A percentile compares a stretch with the other conserved stretches of the same genome.
Conservation (phyloP, 148 eudicot genomes). For the Nepenthes gracilis region DNA sequence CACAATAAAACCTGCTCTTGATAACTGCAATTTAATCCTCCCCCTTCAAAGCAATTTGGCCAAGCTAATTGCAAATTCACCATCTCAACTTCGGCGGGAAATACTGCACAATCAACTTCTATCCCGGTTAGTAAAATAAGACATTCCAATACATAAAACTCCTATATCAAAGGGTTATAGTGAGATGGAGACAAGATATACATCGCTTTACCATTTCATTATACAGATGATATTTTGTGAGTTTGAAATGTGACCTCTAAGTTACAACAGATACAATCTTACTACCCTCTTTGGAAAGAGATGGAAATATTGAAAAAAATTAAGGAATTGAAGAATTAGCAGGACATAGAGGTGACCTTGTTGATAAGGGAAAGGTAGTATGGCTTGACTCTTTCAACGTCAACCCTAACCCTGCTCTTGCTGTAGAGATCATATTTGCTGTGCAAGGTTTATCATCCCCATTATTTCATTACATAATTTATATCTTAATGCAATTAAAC, state of each 20-base stretch:
- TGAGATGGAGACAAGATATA: no score
- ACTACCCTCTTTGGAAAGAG: no score
- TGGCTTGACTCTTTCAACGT: slow-evolving; percentile 31
- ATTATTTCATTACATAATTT: background rate
- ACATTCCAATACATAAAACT: background rate
- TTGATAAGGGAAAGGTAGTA: slow-evolving; percentile 41
- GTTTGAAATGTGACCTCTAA: no score
- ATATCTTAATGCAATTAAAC: background rate
- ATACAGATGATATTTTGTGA: no score
- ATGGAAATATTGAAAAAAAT: no score
- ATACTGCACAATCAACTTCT: slow-evolving; percentile 2
- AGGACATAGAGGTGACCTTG: slow-evolving; percentile 19
- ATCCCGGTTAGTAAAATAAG: background rate
- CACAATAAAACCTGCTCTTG: no score
- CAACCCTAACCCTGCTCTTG: slow-evolving; percentile 32
- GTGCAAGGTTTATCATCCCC: background rate
- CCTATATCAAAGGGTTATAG: no score
- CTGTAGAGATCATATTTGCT: slow-evolving; percentile 46
- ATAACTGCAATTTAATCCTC: no score
- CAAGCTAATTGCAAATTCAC: background rate
- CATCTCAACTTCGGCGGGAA: slow-evolving; percentile 8
- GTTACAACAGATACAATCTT: no score
- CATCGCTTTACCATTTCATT: no score
- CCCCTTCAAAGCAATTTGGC: no score
- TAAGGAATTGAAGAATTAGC: background rate